Evolutionary conservation across 176 grass and related monocot genomes (phyloP).

Genomic region (Musa acuminata): DNA sequence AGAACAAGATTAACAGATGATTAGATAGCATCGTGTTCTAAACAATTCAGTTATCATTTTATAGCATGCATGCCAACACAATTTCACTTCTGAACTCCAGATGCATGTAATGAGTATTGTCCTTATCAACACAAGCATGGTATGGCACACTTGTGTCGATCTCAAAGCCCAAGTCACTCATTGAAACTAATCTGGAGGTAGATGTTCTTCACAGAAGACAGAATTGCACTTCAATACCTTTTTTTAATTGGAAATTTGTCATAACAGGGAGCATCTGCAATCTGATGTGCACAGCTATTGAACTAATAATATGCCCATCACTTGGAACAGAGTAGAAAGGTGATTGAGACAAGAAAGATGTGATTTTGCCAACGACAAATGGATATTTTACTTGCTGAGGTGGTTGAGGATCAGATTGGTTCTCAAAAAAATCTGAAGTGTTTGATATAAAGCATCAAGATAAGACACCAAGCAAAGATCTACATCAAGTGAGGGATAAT

Average conservation of each 20-base stretch:
- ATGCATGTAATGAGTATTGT: not conserved
- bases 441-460: too few relatives aligned
- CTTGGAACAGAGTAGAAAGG: too few relatives aligned
- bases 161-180: not conserved
- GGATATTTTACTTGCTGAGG: slow-evolving; percentile 2
- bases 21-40: too few relatives aligned
- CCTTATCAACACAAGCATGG: not conserved
- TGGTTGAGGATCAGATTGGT: not conserved
- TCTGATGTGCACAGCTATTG: not conserved
- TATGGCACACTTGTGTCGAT: too few relatives aligned
- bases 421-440: too few relatives aligned
- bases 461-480: too few relatives aligned
- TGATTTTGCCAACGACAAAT: not conserved
- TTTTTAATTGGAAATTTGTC: not conserved
- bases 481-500: not conserved
- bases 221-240: too few relatives aligned
- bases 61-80: too few relatives aligned
- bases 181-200: not conserved
- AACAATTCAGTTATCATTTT: too few relatives aligned
- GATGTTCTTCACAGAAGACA: too few relatives aligned
- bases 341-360: not conserved
- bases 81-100: not conserved
- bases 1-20: not conserved
- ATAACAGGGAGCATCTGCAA: not conserved
- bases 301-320: not conserved